phyloP scores from a whole-genome alignment of 202 grass and related monocot species.

The Hordeum pubiflorum region DNA sequence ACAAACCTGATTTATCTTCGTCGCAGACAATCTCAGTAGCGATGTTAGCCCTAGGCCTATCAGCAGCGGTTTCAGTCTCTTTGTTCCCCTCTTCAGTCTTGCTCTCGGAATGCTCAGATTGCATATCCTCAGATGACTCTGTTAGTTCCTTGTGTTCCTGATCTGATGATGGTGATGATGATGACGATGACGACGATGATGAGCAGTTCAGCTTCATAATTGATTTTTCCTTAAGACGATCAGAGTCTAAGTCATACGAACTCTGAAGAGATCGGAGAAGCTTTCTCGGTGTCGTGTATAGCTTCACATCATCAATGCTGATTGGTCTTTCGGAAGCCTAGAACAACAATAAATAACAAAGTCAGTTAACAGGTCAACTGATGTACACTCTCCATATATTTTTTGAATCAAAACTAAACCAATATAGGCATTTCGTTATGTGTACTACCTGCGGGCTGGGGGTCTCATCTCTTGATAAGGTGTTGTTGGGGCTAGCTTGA shows the following conservation, averaged over 20 bases:
- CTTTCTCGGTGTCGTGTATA: constrained; percentile 65
- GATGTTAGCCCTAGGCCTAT: neutral
- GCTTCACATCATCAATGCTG: constrained; percentile 57
- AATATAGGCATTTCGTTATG: neutral
- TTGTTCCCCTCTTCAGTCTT: constrained; percentile 28
- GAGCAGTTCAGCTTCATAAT: neutral
- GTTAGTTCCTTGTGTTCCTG: constrained; percentile 6
- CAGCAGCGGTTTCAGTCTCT: constrained; percentile 3
- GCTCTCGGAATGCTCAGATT: constrained; percentile 31
- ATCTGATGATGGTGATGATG: neutral
- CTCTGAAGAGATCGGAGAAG: constrained; percentile 67
- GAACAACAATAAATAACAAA: constrained; percentile 2
- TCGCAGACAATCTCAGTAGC: constrained; percentile 10
- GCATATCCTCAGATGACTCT: constrained; percentile 17
- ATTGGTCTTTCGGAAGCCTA: constrained; percentile 44
- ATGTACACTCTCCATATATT: neutral
- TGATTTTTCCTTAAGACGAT: constrained; percentile 2
- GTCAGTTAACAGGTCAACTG: neutral
- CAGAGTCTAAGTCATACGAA: constrained; percentile 39
- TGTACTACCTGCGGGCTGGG: constrained; percentile 76
- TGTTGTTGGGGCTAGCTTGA: constrained; percentile 20
- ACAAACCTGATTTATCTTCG: constrained; percentile 39
- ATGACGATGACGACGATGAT: neutral
- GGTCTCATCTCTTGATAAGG: constrained; percentile 30
- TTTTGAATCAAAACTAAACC: neutral